phyloP scores from a whole-genome alignment of 2,329 filamentous ascomycete species.

The Alternaria consortialis region DNA sequence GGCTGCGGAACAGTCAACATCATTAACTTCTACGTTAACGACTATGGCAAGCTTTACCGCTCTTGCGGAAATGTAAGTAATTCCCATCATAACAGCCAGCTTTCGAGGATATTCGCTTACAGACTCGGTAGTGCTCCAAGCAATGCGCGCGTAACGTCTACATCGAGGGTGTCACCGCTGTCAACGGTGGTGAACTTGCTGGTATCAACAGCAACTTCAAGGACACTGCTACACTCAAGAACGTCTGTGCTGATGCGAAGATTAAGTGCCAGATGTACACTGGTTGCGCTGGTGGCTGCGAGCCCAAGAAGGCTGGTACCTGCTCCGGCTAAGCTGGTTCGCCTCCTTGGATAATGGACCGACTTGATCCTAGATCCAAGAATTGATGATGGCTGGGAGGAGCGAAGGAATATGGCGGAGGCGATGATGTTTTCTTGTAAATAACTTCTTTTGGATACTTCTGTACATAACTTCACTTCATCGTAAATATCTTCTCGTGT shows the following conservation, averaged over 20 bases:
- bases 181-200: slow-evolving; percentile 53
- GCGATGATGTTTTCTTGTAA: neutral
- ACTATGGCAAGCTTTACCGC: slow-evolving; percentile 55
- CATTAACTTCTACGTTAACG: slow-evolving; percentile 44
- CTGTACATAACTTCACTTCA: slow-evolving; percentile 7
- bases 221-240: slow-evolving; percentile 54
- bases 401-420: too few relatives aligned
- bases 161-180: slow-evolving; percentile 54
- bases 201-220: slow-evolving; percentile 62
- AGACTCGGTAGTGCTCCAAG: slow-evolving; percentile 49
- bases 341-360: neutral
- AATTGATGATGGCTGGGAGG: neutral
- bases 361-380: neutral
- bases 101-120: slow-evolving; percentile 3
- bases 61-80: slow-evolving; percentile 52
- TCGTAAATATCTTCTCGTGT: neutral
- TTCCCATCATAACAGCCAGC: neutral
- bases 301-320: slow-evolving; percentile 36
- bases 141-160: slow-evolving; percentile 55
- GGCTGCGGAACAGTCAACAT: slow-evolving; percentile 51
- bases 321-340: slow-evolving; percentile 31
- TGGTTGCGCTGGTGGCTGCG: slow-evolving; percentile 38
- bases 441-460: neutral
- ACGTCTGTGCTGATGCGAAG: slow-evolving; percentile 35
- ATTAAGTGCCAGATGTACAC: slow-evolving; percentile 41